Evolutionary conservation across 2,329 filamentous ascomycete genomes (phyloP).

Genomic region (Aspergillus transmontanensis): DNA sequence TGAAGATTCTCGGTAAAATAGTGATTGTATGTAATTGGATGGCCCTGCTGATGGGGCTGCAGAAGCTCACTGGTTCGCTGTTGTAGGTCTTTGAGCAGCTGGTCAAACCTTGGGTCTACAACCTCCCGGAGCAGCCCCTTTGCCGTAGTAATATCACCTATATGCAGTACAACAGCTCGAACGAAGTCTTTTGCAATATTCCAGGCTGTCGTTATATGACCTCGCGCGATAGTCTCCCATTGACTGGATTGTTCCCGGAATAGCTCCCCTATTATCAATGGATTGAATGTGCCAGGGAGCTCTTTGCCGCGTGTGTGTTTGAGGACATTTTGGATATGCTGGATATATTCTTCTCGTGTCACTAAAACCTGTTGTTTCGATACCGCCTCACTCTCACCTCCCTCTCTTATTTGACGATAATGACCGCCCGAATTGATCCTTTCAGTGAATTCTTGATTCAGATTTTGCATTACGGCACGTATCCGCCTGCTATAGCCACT

Average conservation of each 20-base stretch:
- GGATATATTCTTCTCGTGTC: conserved; percentile 42
- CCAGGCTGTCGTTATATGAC: conserved; percentile 42
- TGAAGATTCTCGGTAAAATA: conserved; percentile 40
- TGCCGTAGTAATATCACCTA: conserved; percentile 46
- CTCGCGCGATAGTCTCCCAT: conserved; percentile 51
- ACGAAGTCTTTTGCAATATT: conserved; percentile 39
- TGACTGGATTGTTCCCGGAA: conserved; percentile 61
- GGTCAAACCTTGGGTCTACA: conserved; percentile 46
- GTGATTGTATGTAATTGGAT: conserved; percentile 42
- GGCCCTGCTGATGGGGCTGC: conserved; percentile 41
- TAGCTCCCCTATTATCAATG: conserved; percentile 59
- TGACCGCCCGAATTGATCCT: conserved; percentile 15
- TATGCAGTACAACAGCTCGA: conserved; percentile 32
- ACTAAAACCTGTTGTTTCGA: conserved; percentile 12
- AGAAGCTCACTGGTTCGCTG: conserved; percentile 51
- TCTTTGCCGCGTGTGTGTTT: conserved; percentile 55
- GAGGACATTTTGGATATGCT: conserved; percentile 45
- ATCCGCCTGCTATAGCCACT: conserved; percentile 32
- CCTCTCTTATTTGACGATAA: conserved; percentile 7
- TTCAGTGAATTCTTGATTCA: conserved; percentile 25
- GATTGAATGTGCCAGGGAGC: conserved; percentile 63
- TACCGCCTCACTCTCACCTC: not conserved
- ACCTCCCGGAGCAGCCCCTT: conserved; percentile 41
- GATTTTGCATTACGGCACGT: conserved; percentile 34
- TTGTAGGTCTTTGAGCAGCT: conserved; percentile 39